Evolutionary conservation across 75 land plant genomes (phyloP).

Genomic region (Cupressus sempervirens): DNA sequence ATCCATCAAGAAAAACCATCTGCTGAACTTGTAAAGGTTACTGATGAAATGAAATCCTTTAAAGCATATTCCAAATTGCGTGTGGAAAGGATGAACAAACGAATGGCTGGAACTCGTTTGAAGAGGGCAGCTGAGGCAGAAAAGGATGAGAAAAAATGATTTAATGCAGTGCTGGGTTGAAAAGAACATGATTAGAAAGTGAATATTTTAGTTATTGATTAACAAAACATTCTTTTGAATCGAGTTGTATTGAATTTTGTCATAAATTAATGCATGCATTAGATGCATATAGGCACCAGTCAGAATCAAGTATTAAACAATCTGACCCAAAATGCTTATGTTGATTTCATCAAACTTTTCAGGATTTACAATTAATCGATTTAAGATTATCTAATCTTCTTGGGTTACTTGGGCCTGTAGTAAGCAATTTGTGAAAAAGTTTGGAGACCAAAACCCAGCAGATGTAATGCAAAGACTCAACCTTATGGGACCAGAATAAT

Average conservation of each 20-base stretch:
- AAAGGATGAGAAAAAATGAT: constrained; percentile 71
- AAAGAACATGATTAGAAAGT: neutral
- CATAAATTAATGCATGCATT: too few relatives aligned
- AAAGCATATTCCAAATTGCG: constrained; percentile 64
- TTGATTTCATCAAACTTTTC: too few relatives aligned
- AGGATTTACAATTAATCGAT: too few relatives aligned
- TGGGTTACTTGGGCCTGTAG: too few relatives aligned
- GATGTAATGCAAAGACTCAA: constrained; percentile 16
- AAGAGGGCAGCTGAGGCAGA: constrained; percentile 68
- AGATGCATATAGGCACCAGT: too few relatives aligned
- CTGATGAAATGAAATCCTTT: constrained; percentile 60
- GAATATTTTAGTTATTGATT: neutral
- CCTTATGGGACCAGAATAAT: neutral
- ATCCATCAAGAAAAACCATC: constrained; percentile 47
- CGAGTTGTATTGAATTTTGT: too few relatives aligned
- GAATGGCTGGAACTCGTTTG: constrained; percentile 48
- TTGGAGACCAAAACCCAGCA: constrained; percentile 32
- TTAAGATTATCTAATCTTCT: too few relatives aligned
- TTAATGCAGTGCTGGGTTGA: neutral
- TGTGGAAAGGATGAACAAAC: constrained; percentile 51
- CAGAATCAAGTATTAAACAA: too few relatives aligned
- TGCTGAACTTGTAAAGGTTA: constrained; percentile 59
- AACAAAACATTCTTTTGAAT: too few relatives aligned
- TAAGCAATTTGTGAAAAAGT: neutral
- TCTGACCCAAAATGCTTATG: too few relatives aligned